phyloP scores from a whole-genome alignment of 1,139 yeast species.

The Pichia kudriavzevii region DNA sequence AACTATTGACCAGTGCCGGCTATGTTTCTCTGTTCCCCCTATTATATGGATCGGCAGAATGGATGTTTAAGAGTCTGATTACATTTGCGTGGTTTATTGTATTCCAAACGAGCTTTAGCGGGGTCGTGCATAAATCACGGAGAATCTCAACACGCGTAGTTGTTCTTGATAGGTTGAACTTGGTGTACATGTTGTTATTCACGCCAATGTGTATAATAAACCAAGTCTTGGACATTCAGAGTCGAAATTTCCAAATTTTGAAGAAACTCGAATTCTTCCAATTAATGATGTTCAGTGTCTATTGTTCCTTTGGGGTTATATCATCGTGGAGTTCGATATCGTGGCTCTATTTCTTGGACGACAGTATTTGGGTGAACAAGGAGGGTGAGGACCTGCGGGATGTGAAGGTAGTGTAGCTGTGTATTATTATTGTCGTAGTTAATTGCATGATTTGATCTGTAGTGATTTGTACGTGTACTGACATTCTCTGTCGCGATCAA shows the following conservation, averaged over 20 bases:
- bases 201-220: constrained; percentile 54
- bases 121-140: constrained; percentile 52
- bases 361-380: constrained; percentile 44
- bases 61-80: constrained; percentile 67
- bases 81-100: constrained; percentile 83
- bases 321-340: constrained; percentile 85
- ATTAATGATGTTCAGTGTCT: constrained; percentile 75
- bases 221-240: constrained; percentile 50
- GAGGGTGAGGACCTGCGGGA: constrained; percentile 6
- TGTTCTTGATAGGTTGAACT: constrained; percentile 63
- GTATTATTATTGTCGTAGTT: no score
- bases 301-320: constrained; percentile 79
- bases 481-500: no score
- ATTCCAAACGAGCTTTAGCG: constrained; percentile 63
- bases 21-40: constrained; percentile 86
- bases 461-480: no score
- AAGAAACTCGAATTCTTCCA: constrained; percentile 62
- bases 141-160: constrained; percentile 36
- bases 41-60: constrained; percentile 73
- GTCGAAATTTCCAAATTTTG: constrained; percentile 42
- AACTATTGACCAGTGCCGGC: constrained; percentile 68
- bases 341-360: constrained; percentile 81
- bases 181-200: constrained; percentile 61
- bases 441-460: no score
- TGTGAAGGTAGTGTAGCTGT: no score